These are phyloP conservation scores for Xylaria hypoxylon DNA, from an alignment of 2,329 filamentous ascomycete species.

Conservation along the genomic window DNA sequence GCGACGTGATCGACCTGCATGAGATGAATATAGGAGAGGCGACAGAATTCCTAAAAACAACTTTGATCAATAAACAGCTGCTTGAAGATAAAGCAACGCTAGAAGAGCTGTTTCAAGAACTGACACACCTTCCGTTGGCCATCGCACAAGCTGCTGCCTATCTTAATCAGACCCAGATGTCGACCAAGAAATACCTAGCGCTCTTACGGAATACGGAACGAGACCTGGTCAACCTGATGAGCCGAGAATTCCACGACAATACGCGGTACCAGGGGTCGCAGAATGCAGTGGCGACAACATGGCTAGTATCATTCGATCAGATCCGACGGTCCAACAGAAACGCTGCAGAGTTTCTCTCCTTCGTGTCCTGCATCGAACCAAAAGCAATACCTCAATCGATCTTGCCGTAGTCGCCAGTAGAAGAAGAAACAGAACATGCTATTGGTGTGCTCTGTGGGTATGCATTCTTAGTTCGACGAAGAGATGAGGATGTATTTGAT, in stretches of 20 bases:
- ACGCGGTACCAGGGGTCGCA: conserved; percentile 49
- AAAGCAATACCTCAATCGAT: conserved; percentile 55
- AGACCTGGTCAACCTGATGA: conserved; percentile 50
- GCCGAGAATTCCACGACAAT: conserved; percentile 52
- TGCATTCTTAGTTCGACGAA: conserved; percentile 48
- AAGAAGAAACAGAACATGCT: conserved; percentile 42
- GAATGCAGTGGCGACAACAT: conserved; percentile 54
- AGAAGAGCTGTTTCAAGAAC: conserved; percentile 47
- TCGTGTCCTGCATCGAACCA: conserved; percentile 56
- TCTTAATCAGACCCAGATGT: conserved; percentile 51
- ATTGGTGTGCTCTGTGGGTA: conserved; percentile 52
- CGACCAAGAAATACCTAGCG: conserved; percentile 51
- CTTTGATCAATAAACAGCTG: conserved; percentile 52
- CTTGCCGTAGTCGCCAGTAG: conserved; percentile 38
- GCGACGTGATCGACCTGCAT: conserved; percentile 47
- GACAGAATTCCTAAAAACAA: conserved; percentile 44
- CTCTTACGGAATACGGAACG: conserved; percentile 51
- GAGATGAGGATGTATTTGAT: conserved; percentile 47
- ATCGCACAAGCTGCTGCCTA: conserved; percentile 58
- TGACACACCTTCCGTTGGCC: conserved; percentile 56
- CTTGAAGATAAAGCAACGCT: conserved; percentile 26
- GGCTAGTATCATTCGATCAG: conserved; percentile 56
- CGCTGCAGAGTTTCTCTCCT: conserved; percentile 54
- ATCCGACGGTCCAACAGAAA: conserved; percentile 47
- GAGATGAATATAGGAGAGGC: conserved; percentile 50